Percentiles rank a stretch among this genome's conserved stretches.
Evolutionary conservation across 2,329 filamentous ascomycete genomes (phyloP).

Genomic region (Pseudogymnoascus sp.): DNA sequence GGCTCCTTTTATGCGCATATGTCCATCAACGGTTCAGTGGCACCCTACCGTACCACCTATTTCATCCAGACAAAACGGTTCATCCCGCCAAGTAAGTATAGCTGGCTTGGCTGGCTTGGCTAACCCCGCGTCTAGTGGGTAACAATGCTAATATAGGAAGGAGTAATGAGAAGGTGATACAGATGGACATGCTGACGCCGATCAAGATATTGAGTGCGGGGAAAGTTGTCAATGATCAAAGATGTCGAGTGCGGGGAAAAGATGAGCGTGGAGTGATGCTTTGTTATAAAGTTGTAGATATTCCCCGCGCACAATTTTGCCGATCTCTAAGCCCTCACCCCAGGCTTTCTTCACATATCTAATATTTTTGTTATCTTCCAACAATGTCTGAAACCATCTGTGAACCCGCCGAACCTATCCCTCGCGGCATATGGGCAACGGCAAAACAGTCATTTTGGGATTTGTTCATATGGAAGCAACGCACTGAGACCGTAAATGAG

Average conservation of each 20-base stretch:
- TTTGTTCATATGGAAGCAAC: slow-evolving; percentile 66
- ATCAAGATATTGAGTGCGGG: not conserved
- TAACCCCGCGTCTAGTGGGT: not conserved
- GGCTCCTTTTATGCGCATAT: not conserved
- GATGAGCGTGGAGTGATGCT: not conserved
- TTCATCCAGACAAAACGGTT: not conserved
- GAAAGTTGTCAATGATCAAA: not conserved
- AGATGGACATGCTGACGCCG: not conserved
- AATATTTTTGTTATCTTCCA: not conserved
- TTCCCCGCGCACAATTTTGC: not conserved
- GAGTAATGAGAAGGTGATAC: not conserved
- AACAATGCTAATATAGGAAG: not conserved
- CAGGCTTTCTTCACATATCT: not conserved
- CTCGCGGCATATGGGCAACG: slow-evolving; percentile 55
- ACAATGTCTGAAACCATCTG: not conserved
- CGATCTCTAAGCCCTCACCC: not conserved
- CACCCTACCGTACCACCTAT: not conserved
- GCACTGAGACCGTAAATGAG: slow-evolving; percentile 57
- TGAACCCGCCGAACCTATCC: slow-evolving; percentile 54
- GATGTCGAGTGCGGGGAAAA: not conserved
- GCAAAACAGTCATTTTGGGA: slow-evolving; percentile 56
- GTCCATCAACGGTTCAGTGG: too few species aligned
- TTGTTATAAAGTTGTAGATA: not conserved
- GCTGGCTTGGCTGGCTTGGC: not conserved
- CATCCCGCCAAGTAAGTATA: not conserved